Base-by-base conservation (phyloP, 2,329 filamentous ascomycete species). In the Cercospora beticola region DNA sequence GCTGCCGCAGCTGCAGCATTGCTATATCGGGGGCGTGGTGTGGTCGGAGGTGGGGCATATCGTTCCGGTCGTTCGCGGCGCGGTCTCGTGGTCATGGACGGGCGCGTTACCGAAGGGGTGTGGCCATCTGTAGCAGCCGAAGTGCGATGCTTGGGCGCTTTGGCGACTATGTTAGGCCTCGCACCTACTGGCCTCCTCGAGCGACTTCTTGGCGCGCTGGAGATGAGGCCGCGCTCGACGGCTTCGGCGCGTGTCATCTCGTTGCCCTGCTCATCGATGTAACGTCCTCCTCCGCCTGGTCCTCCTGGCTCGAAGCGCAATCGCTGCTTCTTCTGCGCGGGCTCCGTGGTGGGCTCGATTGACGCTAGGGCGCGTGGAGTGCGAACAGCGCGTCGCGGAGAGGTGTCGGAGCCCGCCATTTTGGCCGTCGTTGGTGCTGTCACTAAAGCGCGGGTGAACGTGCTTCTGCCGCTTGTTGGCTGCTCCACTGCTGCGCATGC, bases 1-100 rank as follows among this genome's bases (percentile, higher is more conserved):
- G 93, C 93, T 62, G 94, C 92, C 26, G 94, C 92, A 30, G 93
- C 93, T 12, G 94, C 93, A n/a, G 88, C 93, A 57, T 92, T 94
- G 75, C 90, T 93, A 80, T 92, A 96, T 72, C 92, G 87, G 78
- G 92, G 91, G 74, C 85, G 84, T 33, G 79, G 78, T 76, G 81
- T 80, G 64, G 81, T 85, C 61, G 84, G 83, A 70, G 77, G 75
- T 79, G 76, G 76, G 18, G 68, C 74, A 66, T 77, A 78, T 69
- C 77, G 67, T 57, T 74, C 73, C 23, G 74, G 74, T 56, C 72
- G 71, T 43, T 76, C 76, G 33, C 76, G 74, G n/a, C 76, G 70
- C 21, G 77, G 77, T 57, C 77, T 65, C 16, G 74, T 74, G 30
- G 71, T 71, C 70, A 77, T 73, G 7, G 75, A 71, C 7, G 73